Conservation (phyloP, 2,329 filamentous ascomycete species). For the Penicillium sp. region DNA sequence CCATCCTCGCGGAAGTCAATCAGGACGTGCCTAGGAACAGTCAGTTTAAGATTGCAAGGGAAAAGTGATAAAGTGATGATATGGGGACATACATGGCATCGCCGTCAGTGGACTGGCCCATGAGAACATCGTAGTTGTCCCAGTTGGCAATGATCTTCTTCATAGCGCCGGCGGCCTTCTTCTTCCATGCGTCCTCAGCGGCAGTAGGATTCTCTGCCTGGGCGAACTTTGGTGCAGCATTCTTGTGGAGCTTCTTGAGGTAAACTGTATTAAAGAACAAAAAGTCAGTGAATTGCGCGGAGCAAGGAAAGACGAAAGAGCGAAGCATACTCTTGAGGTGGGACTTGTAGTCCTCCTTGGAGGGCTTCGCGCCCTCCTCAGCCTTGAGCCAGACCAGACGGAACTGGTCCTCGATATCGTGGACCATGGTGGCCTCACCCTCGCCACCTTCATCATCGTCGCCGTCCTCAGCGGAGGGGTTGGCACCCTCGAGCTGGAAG, state of each 20-base stretch:
- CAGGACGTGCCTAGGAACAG: slow-evolving; percentile 68
- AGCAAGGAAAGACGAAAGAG: slow-evolving; percentile 3
- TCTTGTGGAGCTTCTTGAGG: slow-evolving; percentile 82
- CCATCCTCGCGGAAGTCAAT: slow-evolving; percentile 98
- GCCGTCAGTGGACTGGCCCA: slow-evolving; percentile 86
- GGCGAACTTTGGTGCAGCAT: slow-evolving; percentile 60
- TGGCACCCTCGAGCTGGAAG: slow-evolving; percentile 71
- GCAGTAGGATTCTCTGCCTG: slow-evolving; percentile 50
- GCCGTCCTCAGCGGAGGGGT: slow-evolving; percentile 87
- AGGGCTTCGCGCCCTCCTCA: slow-evolving; percentile 43
- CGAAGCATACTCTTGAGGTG: slow-evolving; percentile 75
- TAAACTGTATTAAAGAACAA: slow-evolving; percentile 57
- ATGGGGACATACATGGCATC: slow-evolving; percentile 76
- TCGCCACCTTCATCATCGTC: slow-evolving; percentile 71
- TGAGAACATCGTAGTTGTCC: slow-evolving; percentile 95
- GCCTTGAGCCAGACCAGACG: slow-evolving; percentile 64
- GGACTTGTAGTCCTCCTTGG: slow-evolving; percentile 80
- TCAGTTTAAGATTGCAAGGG: neutral
- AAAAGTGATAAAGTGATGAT: neutral
- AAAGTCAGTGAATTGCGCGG: neutral
- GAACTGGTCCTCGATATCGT: slow-evolving; percentile 93
- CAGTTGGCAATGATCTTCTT: slow-evolving; percentile 87
- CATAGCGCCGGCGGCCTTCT: slow-evolving; percentile 62
- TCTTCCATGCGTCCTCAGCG: slow-evolving; percentile 68
- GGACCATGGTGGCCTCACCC: slow-evolving; percentile 65